phyloP scores from a whole-genome alignment of 139 green algal genomes.

The Gonium pectorale region DNA sequence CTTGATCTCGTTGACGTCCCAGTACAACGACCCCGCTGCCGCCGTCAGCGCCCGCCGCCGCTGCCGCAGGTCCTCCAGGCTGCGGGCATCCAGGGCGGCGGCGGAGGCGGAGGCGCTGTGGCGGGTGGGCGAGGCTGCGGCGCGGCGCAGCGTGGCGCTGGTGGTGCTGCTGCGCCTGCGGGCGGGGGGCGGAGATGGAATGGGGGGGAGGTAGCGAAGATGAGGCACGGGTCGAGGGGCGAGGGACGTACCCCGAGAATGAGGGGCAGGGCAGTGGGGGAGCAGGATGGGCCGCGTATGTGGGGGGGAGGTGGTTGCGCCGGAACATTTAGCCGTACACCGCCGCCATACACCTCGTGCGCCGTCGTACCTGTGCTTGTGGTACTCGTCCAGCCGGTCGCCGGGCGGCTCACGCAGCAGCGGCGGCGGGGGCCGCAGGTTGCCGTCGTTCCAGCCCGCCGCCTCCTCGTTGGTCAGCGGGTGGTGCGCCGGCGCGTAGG shows the following conservation, averaged over 20 bases:
- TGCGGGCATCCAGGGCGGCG: slow-evolving; percentile 3
- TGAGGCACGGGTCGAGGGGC: no score
- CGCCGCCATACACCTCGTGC: no score
- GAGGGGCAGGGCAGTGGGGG: no score
- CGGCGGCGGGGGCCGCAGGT: neutral
- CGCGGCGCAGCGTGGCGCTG: neutral
- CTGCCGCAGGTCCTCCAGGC: slow-evolving; percentile 22
- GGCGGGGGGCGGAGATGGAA: neutral
- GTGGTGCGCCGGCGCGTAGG: slow-evolving; percentile 39
- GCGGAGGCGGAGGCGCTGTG: no score
- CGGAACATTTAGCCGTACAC: no score
- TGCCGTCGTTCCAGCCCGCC: neutral
- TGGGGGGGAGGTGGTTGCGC: no score
- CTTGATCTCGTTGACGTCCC: slow-evolving; percentile 37
- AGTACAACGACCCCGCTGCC: slow-evolving; percentile 1
- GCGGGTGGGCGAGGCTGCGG: neutral
- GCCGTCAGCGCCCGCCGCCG: slow-evolving; percentile 31
- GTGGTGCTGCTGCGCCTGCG: slow-evolving; percentile 26
- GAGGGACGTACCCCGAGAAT: no score
- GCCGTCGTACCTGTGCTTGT: slow-evolving; percentile 9
- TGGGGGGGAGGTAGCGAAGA: neutral
- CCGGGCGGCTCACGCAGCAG: slow-evolving; percentile 26
- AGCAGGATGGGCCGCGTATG: no score
- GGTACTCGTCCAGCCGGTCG: slow-evolving; percentile 30
- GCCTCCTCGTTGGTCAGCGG: neutral